Evolutionary conservation across 2,329 filamentous ascomycete genomes (phyloP).

Genomic region (Arthrobotrys pseudoclavata): DNA sequence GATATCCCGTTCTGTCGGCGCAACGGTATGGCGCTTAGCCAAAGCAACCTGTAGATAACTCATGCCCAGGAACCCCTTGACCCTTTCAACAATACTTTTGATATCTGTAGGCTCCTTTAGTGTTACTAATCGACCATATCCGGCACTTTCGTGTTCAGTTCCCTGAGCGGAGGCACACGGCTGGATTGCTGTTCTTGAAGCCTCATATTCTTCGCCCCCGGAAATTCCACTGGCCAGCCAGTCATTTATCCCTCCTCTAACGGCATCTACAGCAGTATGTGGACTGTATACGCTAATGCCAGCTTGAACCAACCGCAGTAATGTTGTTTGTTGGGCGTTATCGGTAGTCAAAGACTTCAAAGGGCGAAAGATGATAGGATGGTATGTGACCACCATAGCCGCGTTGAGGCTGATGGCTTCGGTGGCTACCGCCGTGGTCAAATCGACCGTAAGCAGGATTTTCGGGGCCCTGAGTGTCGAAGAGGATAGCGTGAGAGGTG

Average conservation of each 20-base stretch:
- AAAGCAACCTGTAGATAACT: conserved; percentile 33
- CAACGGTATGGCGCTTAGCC: conserved; percentile 43
- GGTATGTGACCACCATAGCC: conserved; percentile 89
- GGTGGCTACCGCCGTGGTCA: conserved; percentile 88
- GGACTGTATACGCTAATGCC: conserved; percentile 96
- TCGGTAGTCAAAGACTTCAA: conserved; percentile 87
- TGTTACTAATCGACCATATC: conserved; percentile 62
- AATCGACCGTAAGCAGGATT: conserved; percentile 87
- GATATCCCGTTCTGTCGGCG: conserved; percentile 48
- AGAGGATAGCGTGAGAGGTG: conserved; percentile 21
- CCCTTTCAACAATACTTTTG: conserved; percentile 60
- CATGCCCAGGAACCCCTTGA: conserved; percentile 58
- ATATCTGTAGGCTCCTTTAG: conserved; percentile 58
- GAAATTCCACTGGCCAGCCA: conserved; percentile 92
- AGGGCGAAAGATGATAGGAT: conserved; percentile 96
- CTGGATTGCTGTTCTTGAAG: conserved; percentile 57
- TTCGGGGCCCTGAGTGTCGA: conserved; percentile 70
- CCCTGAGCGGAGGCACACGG: conserved; percentile 58
- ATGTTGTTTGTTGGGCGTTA: conserved; percentile 87
- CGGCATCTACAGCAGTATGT: conserved; percentile 93
- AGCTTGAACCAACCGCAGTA: conserved; percentile 83
- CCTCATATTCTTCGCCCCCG: conserved; percentile 67
- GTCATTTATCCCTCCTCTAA: conserved; percentile 85
- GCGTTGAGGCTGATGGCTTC: conserved; percentile 85
- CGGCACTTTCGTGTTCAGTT: conserved; percentile 61